Base-by-base conservation (phyloP, 768 basidiomycete species). In the Infundibulicybe gibba region DNA sequence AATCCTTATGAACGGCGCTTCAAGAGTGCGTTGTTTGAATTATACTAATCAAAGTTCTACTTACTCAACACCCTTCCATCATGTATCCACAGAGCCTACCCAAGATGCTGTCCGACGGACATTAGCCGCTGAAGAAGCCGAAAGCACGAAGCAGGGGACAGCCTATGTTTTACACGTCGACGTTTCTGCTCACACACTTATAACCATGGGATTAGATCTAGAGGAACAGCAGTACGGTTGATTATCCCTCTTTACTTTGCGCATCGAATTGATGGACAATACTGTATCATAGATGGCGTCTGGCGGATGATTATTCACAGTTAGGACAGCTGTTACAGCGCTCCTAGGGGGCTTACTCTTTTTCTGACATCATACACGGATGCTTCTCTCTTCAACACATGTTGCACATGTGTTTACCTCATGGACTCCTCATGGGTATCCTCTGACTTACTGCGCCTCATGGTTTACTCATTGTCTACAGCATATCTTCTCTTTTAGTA, bases 151-250 rank as follows among this genome's bases (percentile, higher is more conserved):
- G 14, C 34, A n/a, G 12, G 49, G 44, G 16, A 45, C 34, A 17
- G 49, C 45, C 5, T 50, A 45, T 35, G 32, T 50, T 14, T 20
- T 34, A 16, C 49, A 46, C 33, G 44, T 40, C 8, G 30, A 20
- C 12, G 34, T 50, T 20, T 50, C 40, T 19, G 49, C 49, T 2
- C 15, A 32, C 5, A 40, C 41, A 33, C 35, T 50, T 30, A 46
- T 50, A 17, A 46, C 20, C n/a, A 47, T 50, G 32, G 49, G 49
- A 9, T 40, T 50, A 25, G 49, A 50, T 47, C 41, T 50, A 3
- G 34, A 50, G 32, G 44, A 40, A 5, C 44, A 50, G 32, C 49
- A 50, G 49, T 50, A 31, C n/a, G 15, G 45, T 43, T 31, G 19
- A 14, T 14, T 19, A 38, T 3, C 35, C 35, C 17, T 10, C 14